Conservation (phyloP, 1,139 yeast species). For the Candida labiduridarum region DNA sequence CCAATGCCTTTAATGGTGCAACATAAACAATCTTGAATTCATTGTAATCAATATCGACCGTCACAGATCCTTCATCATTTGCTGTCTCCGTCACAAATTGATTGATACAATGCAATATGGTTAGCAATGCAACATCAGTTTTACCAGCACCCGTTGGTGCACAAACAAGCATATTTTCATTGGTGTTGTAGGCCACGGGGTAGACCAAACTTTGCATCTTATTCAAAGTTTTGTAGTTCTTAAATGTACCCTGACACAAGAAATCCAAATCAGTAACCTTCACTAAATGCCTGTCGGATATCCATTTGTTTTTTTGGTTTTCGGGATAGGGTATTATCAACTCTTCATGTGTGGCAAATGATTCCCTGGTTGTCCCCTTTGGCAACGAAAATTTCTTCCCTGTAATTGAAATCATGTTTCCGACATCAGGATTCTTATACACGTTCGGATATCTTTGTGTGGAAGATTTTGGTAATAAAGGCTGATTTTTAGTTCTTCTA, state of each 20-base stretch:
- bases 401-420: conserved; percentile 65
- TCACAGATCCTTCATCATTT: conserved; percentile 50
- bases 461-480: conserved; percentile 48
- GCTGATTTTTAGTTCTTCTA: conserved; percentile 50
- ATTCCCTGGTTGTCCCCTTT: conserved; percentile 71
- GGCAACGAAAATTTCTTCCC: conserved; percentile 85
- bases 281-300: conserved; percentile 57
- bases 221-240: conserved; percentile 74
- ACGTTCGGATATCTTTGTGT: conserved; percentile 83
- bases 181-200: conserved; percentile 90
- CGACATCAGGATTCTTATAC: conserved; percentile 68
- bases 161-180: conserved; percentile 94
- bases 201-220: conserved; percentile 90
- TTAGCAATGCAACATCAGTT: conserved; percentile 90
- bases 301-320: conserved; percentile 46
- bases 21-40: conserved; percentile 92
- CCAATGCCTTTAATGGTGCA: conserved; percentile 94
- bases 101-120: conserved; percentile 80
- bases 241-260: conserved; percentile 83
- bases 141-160: conserved; percentile 99
- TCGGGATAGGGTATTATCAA: conserved; percentile 78
- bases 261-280: conserved; percentile 66
- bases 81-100: conserved; percentile 56
- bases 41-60: conserved; percentile 69
- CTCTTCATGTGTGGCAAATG: conserved; percentile 73